Percentiles rank a stretch among this genome's conserved stretches.
phyloP scores from a whole-genome alignment of 1,284 basidiomycete species.

The Rhodotorula sp. region DNA sequence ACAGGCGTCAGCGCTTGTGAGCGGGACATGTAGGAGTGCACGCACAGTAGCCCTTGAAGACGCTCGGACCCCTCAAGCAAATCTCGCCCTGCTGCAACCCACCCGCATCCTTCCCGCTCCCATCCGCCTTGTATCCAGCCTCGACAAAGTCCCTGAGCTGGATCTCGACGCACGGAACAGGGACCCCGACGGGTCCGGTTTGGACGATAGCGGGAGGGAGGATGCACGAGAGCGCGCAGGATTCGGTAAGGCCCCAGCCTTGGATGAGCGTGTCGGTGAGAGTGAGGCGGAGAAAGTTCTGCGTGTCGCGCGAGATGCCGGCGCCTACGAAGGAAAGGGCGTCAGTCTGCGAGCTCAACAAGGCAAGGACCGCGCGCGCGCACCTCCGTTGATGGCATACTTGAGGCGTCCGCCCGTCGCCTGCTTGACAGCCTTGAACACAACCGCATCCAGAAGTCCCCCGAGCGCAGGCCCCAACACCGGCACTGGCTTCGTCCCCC shows the following conservation, averaged over 20 bases:
- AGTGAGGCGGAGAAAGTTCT: slow-evolving; percentile 79
- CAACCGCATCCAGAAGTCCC: slow-evolving; percentile 58
- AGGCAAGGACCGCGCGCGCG: neutral
- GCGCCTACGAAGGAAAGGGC: slow-evolving; percentile 63
- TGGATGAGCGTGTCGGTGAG: slow-evolving; percentile 75
- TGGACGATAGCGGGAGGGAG: slow-evolving; percentile 75
- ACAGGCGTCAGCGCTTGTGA: too few species aligned
- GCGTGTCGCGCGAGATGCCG: slow-evolving; percentile 76
- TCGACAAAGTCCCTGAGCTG: slow-evolving; percentile 63
- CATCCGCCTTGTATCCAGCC: slow-evolving; percentile 65
- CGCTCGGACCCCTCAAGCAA: slow-evolving; percentile 69
- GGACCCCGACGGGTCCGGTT: slow-evolving; percentile 73
- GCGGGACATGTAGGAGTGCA: neutral
- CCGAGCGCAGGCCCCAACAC: slow-evolving; percentile 5
- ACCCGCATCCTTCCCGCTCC: slow-evolving; percentile 50
- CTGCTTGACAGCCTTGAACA: slow-evolving; percentile 69
- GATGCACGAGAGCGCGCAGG: slow-evolving; percentile 20
- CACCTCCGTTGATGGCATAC: slow-evolving; percentile 42
- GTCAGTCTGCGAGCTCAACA: neutral
- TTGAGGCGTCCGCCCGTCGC: slow-evolving; percentile 71
- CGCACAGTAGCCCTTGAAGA: slow-evolving; percentile 53
- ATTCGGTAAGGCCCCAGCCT: slow-evolving; percentile 57
- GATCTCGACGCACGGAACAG: slow-evolving; percentile 78
- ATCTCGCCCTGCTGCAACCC: slow-evolving; percentile 73
- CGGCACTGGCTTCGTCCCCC: slow-evolving; percentile 46